These are phyloP conservation scores for Trypanosoma caninum DNA, from an alignment of 208 protist genomes.

Conservation along the genomic window DNA sequence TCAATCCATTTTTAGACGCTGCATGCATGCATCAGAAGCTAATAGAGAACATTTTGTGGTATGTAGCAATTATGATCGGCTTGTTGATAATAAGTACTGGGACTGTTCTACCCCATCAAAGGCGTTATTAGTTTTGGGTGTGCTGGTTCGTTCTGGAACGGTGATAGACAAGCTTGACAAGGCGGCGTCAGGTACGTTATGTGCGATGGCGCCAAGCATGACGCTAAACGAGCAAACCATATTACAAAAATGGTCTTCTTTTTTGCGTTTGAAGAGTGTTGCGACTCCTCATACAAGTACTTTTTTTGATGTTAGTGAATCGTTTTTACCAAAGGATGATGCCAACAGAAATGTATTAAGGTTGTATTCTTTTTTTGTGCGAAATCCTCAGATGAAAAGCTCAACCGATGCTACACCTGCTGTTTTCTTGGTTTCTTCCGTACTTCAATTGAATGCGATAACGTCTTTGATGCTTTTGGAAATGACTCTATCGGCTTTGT, in stretches of 20 bases:
- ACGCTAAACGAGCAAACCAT: constrained; percentile 44
- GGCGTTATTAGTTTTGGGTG: constrained; percentile 44
- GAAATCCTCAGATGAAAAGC: neutral
- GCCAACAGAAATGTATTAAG: constrained; percentile 8
- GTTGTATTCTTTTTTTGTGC: constrained; percentile 22
- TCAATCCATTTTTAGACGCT: neutral
- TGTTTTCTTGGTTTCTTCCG: constrained; percentile 3
- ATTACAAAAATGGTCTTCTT: constrained; percentile 33
- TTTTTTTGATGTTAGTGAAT: neutral
- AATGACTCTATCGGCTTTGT: constrained; percentile 18
- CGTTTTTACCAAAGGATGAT: neutral
- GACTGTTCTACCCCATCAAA: constrained; percentile 65
- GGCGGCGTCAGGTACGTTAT: constrained; percentile 33
- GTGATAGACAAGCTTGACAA: constrained; percentile 49
- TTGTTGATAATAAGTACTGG: constrained; percentile 47
- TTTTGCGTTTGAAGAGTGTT: constrained; percentile 21
- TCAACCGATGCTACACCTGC: neutral
- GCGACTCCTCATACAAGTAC: neutral
- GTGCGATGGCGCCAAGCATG: constrained; percentile 54
- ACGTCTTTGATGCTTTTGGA: constrained; percentile 27
- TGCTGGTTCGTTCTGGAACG: constrained; percentile 50
- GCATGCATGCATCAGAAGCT: constrained; percentile 6
- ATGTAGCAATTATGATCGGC: constrained; percentile 27
- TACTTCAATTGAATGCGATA: constrained; percentile 7
- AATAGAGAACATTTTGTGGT: constrained; percentile 27